A percentile compares a stretch with the other conserved stretches of the same genome.
phyloP scores from a whole-genome alignment of 768 basidiomycete species.

The Leucocoprinus birnbaumii region DNA sequence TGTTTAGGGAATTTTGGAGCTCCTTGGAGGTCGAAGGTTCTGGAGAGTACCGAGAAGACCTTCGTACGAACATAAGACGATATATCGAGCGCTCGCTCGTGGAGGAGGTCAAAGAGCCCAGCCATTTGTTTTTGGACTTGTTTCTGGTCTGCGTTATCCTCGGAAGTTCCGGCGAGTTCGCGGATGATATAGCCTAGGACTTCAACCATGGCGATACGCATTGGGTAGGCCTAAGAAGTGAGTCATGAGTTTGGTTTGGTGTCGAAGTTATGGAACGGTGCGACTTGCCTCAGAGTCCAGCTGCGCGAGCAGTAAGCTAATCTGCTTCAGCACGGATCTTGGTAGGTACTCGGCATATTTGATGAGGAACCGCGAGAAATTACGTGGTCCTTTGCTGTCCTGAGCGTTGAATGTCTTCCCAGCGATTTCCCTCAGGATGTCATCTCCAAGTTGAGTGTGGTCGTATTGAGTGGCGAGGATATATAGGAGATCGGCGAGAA shows the following conservation, averaged over 20 bases:
- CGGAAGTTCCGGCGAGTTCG: conserved; percentile 63
- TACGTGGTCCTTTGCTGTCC: conserved; percentile 85
- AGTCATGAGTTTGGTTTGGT: too few species aligned
- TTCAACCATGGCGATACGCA: conserved; percentile 94
- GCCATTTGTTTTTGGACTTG: conserved; percentile 73
- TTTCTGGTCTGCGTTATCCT: conserved; percentile 43
- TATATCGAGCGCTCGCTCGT: conserved; percentile 84
- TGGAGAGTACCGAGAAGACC: conserved; percentile 72
- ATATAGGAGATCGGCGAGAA: conserved; percentile 87
- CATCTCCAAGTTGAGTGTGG: conserved; percentile 85
- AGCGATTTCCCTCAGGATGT: conserved; percentile 86
- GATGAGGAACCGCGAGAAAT: conserved; percentile 82
- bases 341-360: conserved; percentile 79
- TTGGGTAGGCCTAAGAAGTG: conserved; percentile 76
- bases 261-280: conserved; percentile 1
- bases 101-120: conserved; percentile 77
- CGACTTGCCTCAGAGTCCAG: conserved; percentile 83
- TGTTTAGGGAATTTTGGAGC: conserved; percentile 82
- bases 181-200: conserved; percentile 82
- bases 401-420: conserved; percentile 72
- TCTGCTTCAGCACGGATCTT: conserved; percentile 82
- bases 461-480: conserved; percentile 84
- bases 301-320: conserved; percentile 79
- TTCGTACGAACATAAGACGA: conserved; percentile 91
- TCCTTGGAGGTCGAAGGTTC: conserved; percentile 71